Base-by-base conservation (phyloP, 2,329 filamentous ascomycete species). In the Myriangium duriaei region DNA sequence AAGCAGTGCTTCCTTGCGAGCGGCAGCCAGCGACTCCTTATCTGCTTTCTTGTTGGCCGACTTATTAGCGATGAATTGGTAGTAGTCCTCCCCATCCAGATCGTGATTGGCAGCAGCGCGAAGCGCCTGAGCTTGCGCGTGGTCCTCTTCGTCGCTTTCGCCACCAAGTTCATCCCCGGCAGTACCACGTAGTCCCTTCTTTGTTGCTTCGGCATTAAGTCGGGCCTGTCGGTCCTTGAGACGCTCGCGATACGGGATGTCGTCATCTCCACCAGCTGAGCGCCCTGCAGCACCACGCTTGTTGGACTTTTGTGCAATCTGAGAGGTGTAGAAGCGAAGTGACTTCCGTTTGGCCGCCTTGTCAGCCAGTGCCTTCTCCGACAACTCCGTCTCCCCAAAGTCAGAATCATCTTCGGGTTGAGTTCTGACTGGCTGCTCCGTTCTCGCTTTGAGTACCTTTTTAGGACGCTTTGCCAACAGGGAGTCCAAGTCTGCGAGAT, bases 291-390 rank as follows among this genome's bases (percentile, higher is more conserved):
- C 75, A 4, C 77, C 75, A 39, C 83, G 83, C 57, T 84, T 87
- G 64, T 85, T 93, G 40, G 84, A 77, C 62, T 95, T 96, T 58
- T 96, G 88, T 17, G 83, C 81, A 47, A 98, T 91, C 57, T 98
- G 91, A 3, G 87, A 94, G 2, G 92, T 96, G 71, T 98, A 98
- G 69, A 98, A 98, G 45, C 86, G 81, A 41, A 98, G 72, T 46
- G 76, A 85, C 68, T 92, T 94, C 69, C 91, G 94, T 59, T 82
- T 82, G 42, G 76, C 74, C 0, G 79, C 82, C 62, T 98, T 98
- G 52, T 93, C 84, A 30, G 81, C 82, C 1, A 84, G 80, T 43
- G 88, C 77, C 44, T 77, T 72, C 9, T 78, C 76, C 38, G 86
- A 84, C 42, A 96, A 72, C 3, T 68, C 64, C 11, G 83, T 79